A percentile compares a stretch with the other conserved stretches of the same genome.
Evolutionary conservation across 2,329 filamentous ascomycete genomes (phyloP).

Genomic region (Microcyclospora tardicrescens): DNA sequence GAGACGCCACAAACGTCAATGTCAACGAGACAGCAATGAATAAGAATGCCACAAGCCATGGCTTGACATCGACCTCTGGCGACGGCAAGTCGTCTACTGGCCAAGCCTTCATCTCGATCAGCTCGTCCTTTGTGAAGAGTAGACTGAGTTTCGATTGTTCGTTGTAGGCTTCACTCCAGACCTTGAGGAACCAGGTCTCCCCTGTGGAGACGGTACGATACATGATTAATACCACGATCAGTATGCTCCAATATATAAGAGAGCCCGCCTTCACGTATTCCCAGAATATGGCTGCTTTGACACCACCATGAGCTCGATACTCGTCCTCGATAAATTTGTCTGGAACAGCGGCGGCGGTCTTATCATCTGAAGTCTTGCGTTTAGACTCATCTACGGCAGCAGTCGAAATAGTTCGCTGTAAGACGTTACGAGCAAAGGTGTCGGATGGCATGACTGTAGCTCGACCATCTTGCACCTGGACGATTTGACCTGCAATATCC

Average conservation of each 20-base stretch:
- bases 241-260: constrained; percentile 55
- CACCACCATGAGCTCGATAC: constrained; percentile 58
- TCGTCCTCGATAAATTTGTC: constrained; percentile 74
- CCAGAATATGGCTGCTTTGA: constrained; percentile 67
- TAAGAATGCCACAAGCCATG: constrained; percentile 64
- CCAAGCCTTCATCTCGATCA: constrained; percentile 6
- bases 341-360: constrained; percentile 39
- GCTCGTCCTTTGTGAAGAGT: not conserved
- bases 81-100: constrained; percentile 43
- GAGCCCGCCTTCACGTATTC: constrained; percentile 73
- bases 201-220: constrained; percentile 53
- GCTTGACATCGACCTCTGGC: constrained; percentile 52
- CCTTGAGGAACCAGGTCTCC: constrained; percentile 70
- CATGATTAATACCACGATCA: constrained; percentile 49
- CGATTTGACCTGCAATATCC: constrained; percentile 57
- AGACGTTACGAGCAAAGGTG: constrained; percentile 6
- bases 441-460: constrained; percentile 26
- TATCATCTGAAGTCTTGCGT: constrained; percentile 14
- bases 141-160: constrained; percentile 4
- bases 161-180: constrained; percentile 69
- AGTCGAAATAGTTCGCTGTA: constrained; percentile 8
- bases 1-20: constrained; percentile 46
- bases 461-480: constrained; percentile 53
- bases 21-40: constrained; percentile 51
- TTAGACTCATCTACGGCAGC: constrained; percentile 3